phyloP scores from a whole-genome alignment of 106 monocot genomes.

The Cymbidium sinense region DNA sequence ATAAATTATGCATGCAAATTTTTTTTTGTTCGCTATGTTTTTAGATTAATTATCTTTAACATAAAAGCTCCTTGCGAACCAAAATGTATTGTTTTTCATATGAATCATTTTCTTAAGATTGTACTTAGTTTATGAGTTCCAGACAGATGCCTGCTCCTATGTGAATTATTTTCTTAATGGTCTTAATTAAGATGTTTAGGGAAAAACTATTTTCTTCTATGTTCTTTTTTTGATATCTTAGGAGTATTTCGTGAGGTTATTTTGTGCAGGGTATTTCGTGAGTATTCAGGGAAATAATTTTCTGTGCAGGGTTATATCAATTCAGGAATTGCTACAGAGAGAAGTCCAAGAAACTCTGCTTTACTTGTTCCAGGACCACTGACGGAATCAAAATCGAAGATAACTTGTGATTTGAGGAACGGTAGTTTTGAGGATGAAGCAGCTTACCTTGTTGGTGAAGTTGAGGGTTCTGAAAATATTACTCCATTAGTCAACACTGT shows the following conservation, averaged over 20 bases:
- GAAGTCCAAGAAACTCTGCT: background rate
- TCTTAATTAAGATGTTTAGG: background rate
- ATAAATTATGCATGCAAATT: background rate
- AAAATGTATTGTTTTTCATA: background rate
- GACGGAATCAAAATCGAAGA: slow-evolving; percentile 17
- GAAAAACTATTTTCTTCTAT: background rate
- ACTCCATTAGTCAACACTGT: background rate
- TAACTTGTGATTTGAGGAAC: slow-evolving; percentile 15
- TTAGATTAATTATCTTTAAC: background rate
- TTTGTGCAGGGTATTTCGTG: background rate
- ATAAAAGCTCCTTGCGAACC: background rate
- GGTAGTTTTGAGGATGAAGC: slow-evolving; percentile 17
- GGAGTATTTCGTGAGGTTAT: background rate
- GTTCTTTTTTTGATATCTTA: background rate
- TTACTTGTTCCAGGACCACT: slow-evolving; percentile 11
- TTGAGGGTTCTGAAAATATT: slow-evolving; percentile 11
- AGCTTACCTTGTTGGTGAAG: slow-evolving; percentile 6
- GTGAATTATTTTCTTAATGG: background rate
- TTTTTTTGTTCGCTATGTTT: background rate
- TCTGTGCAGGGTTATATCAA: slow-evolving; percentile 89
- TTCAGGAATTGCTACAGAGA: slow-evolving; percentile 63
- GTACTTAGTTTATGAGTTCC: background rate
- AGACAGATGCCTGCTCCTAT: background rate
- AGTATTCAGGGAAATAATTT: background rate
- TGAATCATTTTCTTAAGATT: background rate